Conservation (phyloP, 495 filamentous ascomycete genomes). For the Xylaria cubensis region DNA sequence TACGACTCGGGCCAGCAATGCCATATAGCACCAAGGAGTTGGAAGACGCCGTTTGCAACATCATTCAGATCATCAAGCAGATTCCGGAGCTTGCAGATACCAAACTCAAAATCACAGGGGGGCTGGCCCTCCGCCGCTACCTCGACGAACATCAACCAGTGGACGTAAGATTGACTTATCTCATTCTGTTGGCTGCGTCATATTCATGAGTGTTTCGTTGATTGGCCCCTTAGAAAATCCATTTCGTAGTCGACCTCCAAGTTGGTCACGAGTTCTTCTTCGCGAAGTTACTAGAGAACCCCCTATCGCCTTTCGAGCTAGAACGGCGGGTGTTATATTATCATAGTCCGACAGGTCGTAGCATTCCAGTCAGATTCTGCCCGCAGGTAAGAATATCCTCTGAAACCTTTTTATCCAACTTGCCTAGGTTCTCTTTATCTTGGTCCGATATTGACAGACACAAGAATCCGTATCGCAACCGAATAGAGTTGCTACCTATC, state of each 20-base stretch:
- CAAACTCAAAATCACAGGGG: constrained; percentile 35
- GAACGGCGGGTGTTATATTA: constrained; percentile 31
- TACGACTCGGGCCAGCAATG: neutral
- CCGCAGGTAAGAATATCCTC: constrained; percentile 30
- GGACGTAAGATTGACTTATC: constrained; percentile 30
- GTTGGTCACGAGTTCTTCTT: constrained; percentile 31
- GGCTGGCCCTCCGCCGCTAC: constrained; percentile 36
- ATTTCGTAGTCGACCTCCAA: constrained; percentile 36
- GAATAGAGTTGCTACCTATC: neutral
- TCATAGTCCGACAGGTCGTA: constrained; percentile 26
- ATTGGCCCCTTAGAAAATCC: constrained; percentile 30
- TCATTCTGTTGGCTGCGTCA: constrained; percentile 8
- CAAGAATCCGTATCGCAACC: neutral
- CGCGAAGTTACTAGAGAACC: constrained; percentile 33
- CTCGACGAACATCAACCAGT: constrained; percentile 35
- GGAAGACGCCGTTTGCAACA: constrained; percentile 35
- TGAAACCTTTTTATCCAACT: neutral
- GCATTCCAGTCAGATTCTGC: constrained; percentile 32
- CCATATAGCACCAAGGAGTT: constrained; percentile 27
- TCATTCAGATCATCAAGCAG: constrained; percentile 39
- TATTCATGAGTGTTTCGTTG: neutral
- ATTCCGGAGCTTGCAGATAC: constrained; percentile 36
- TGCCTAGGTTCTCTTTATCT: neutral
- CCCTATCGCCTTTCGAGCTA: constrained; percentile 34
- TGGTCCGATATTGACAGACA: neutral